These are phyloP conservation scores for Colletotrichum eleusines DNA, from an alignment of 2,329 filamentous ascomycete species.

Conservation along the genomic window DNA sequence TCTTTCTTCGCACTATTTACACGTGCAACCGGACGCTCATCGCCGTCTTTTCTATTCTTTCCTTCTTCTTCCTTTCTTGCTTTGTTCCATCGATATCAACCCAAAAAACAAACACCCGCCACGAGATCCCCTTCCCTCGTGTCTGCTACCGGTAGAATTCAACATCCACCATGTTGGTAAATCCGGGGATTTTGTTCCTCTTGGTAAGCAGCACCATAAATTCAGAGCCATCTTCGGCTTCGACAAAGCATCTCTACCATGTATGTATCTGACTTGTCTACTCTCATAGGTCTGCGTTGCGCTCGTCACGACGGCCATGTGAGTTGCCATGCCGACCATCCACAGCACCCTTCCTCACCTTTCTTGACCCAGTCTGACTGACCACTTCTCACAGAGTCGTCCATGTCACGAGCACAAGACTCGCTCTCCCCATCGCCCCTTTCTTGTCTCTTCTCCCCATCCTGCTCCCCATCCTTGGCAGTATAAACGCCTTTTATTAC, in stretches of 20 bases:
- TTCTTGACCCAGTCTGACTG: background rate
- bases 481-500: slow-evolving; percentile 53
- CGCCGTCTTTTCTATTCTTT: background rate
- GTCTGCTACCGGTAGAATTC: background rate
- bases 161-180: slow-evolving; percentile 44
- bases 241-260: background rate
- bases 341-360: background rate
- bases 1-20: slow-evolving; percentile 13
- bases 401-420: slow-evolving; percentile 53
- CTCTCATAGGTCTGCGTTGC: slow-evolving; percentile 46
- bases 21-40: background rate
- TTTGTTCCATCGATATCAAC: background rate
- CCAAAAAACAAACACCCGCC: background rate
- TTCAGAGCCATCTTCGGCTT: background rate
- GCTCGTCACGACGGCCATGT: slow-evolving; percentile 51
- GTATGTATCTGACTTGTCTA: background rate
- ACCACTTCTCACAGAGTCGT: slow-evolving; percentile 49
- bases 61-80: background rate
- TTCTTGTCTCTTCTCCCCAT: slow-evolving; percentile 53
- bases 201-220: slow-evolving; percentile 47
- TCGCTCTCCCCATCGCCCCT: slow-evolving; percentile 57
- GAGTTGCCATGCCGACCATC: slow-evolving; percentile 15
- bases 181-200: slow-evolving; percentile 49
- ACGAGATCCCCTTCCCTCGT: background rate
- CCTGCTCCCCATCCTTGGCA: slow-evolving; percentile 56